Percentiles rank a stretch among this genome's conserved stretches.
These are phyloP conservation scores for Ceratobasidium papillatum DNA, from an alignment of 1,284 basidiomycete genomes.

Conservation along the genomic window DNA sequence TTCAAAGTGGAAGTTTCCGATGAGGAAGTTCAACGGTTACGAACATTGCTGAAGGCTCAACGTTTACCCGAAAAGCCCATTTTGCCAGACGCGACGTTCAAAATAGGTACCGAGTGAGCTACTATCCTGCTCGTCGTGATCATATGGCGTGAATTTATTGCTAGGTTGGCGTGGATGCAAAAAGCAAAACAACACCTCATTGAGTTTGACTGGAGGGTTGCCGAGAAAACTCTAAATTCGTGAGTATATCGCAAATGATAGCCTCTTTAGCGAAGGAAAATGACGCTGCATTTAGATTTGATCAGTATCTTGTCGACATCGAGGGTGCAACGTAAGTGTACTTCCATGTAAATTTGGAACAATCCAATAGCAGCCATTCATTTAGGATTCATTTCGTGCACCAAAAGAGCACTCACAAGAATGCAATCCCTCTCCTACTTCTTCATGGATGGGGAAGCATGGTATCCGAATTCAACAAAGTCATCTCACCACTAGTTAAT, in stretches of 20 bases:
- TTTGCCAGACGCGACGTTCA: conserved; percentile 28
- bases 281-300: conserved; percentile 3
- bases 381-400: conserved; percentile 47
- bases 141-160: neutral
- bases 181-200: conserved; percentile 22
- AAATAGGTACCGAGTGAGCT: conserved; percentile 26
- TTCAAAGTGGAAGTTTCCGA: conserved; percentile 31
- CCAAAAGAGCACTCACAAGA: conserved; percentile 43
- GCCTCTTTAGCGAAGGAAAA: neutral
- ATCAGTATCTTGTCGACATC: conserved; percentile 32
- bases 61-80: conserved; percentile 23
- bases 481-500: conserved; percentile 45
- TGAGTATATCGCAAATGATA: neutral
- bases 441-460: conserved; percentile 48
- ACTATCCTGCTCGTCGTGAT: neutral
- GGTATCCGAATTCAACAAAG: conserved; percentile 49
- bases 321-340: conserved; percentile 17
- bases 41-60: conserved; percentile 9
- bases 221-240: conserved; percentile 31
- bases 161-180: conserved; percentile 27
- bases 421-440: conserved; percentile 47
- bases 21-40: conserved; percentile 25
- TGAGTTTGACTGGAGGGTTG: conserved; percentile 34
- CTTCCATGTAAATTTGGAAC: neutral
- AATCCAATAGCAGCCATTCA: conserved; percentile 22